Base-by-base conservation (phyloP, 202 grass and related monocot genomes). In the Setaria viridis region DNA sequence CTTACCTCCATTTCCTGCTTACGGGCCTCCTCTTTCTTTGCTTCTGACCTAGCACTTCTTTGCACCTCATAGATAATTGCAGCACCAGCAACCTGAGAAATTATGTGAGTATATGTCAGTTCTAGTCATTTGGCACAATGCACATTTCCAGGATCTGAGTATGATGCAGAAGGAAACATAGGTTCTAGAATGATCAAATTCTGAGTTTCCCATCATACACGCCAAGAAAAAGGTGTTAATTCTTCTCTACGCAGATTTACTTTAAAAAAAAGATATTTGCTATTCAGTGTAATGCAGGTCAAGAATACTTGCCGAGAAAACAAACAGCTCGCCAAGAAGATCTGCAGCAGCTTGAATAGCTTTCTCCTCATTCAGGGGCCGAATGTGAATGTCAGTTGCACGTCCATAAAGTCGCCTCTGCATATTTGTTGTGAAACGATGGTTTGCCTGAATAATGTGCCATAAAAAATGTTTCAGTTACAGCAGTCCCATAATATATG, bases 11-110 rank as follows among this genome's bases (percentile, higher is more conserved):
- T 49, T 86, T 96, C 93, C 82, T 91, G 82, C 66, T 57, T 91
- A 39, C 91, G 88, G 51, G 77, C 15, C 59, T 91, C 97, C 87
- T 99, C 93, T 81, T 99, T 99, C 88, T 88, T 91, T 88, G 97
- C 97, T 85, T 99, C 97, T 87, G 91, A 92, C 48, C 88, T 95
- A 64, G 93, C 91, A 94, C 87, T 96, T 88, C 91, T 94, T 80
- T 96, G 97, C 72, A 99, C 97, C 86, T 99, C 97, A 79, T 87
- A 99, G 79, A 96, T 96, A 78, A 99, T 86, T 78, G 92, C 81
- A 81, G 79, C 85, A 83, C 97, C 88, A 66, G 97, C 97, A 13
- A 94, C 91, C 91, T 96, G 45, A 77, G 35, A 69, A 81, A 88
- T 70, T 41, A 78, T 68, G 47, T 35, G 73, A 70, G 45, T 56